These are phyloP conservation scores for Phytophthora europaea DNA, from an alignment of 352 stramenopile species.

Conservation along the genomic window DNA sequence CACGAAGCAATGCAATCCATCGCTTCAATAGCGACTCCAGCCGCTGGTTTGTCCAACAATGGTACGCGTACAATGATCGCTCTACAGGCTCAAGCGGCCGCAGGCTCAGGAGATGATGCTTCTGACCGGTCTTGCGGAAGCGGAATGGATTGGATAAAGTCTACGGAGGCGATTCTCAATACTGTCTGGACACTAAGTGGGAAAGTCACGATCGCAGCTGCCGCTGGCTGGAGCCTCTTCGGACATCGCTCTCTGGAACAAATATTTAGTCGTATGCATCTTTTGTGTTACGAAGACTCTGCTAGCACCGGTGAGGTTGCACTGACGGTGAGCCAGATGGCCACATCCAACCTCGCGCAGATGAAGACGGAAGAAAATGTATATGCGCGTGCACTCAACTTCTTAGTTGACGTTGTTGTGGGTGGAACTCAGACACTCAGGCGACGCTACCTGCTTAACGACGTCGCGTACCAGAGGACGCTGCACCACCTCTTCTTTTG, in stretches of 20 bases:
- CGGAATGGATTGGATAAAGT: slow-evolving; percentile 69
- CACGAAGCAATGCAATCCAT: slow-evolving; percentile 43
- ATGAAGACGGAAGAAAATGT: slow-evolving; percentile 20
- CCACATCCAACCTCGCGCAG: slow-evolving; percentile 35
- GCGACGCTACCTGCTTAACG: slow-evolving; percentile 39
- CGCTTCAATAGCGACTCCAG: slow-evolving; percentile 35
- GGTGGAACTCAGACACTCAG: background rate
- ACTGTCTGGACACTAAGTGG: slow-evolving; percentile 74
- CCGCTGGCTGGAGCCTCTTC: slow-evolving; percentile 61
- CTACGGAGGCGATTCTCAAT: slow-evolving; percentile 65
- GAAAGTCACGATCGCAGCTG: slow-evolving; percentile 58
- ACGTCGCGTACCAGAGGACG: slow-evolving; percentile 54
- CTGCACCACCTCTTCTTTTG: slow-evolving; percentile 63
- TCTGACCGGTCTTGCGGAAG: slow-evolving; percentile 12
- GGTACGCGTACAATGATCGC: slow-evolving; percentile 31
- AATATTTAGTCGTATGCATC: slow-evolving; percentile 61
- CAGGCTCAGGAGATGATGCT: slow-evolving; percentile 21
- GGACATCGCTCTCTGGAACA: slow-evolving; percentile 57
- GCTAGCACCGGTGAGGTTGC: slow-evolving; percentile 63
- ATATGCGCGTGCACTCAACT: slow-evolving; percentile 45
- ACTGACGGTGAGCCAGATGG: slow-evolving; percentile 60
- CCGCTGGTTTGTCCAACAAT: slow-evolving; percentile 23
- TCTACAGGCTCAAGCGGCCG: slow-evolving; percentile 37
- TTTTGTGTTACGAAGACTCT: slow-evolving; percentile 63
- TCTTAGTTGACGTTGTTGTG: slow-evolving; percentile 40